Conservation (phyloP, 768 basidiomycete genomes). For the Rubroboletus pulcherrimus region DNA sequence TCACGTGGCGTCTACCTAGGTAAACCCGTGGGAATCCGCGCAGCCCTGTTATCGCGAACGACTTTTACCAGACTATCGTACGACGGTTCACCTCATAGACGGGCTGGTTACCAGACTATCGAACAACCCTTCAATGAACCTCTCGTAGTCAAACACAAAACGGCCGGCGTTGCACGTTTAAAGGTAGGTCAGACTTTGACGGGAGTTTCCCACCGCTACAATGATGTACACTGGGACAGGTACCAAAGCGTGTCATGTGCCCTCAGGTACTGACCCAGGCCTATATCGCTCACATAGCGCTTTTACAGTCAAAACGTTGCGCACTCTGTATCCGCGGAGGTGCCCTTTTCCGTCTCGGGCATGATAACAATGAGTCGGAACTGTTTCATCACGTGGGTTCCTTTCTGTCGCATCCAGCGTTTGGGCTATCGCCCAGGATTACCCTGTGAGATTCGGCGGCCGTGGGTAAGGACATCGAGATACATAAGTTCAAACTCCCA, state of each 20-base stretch:
- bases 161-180: background rate
- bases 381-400: background rate
- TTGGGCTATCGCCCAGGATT: background rate
- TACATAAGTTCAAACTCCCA: background rate
- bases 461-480: background rate
- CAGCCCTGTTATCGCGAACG: too few species aligned
- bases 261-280: background rate
- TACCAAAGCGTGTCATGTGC: background rate
- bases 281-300: background rate
- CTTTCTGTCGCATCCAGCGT: background rate
- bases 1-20: too few species aligned
- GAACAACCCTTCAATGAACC: background rate
- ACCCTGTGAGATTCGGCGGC: background rate
- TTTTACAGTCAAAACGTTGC: background rate
- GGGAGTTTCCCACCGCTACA: background rate
- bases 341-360: background rate
- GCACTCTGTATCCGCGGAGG: background rate
- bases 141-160: background rate
- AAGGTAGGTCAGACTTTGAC: too few species aligned
- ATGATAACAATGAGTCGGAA: background rate
- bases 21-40: too few species aligned
- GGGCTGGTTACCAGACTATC: too few species aligned
- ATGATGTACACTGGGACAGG: too few species aligned
- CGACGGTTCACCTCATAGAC: too few species aligned
- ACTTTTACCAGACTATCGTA: too few species aligned